phyloP scores from a whole-genome alignment of 108 stramenopile genomes.

The Stephanodiscus triporus region DNA sequence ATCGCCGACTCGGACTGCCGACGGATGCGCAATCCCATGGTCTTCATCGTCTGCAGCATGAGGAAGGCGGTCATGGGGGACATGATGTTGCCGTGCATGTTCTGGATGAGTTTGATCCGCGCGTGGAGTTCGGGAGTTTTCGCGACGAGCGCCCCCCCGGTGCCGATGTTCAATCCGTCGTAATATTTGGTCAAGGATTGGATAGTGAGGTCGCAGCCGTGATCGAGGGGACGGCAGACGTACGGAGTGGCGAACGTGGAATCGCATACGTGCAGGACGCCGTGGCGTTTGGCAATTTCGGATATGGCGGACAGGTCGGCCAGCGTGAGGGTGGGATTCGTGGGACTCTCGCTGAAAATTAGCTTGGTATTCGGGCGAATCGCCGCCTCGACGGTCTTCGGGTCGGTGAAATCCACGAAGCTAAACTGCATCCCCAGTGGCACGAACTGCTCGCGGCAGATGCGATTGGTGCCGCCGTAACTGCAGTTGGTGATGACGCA shows the following conservation, averaged over 20 bases:
- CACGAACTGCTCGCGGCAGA: conserved; percentile 70
- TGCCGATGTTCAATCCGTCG: conserved; percentile 84
- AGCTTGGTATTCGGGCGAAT: conserved; percentile 82
- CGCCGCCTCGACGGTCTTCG: conserved; percentile 64
- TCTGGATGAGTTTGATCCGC: conserved; percentile 73
- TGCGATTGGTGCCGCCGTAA: conserved; percentile 86
- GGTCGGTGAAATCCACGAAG: conserved; percentile 80
- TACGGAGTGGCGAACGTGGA: conserved; percentile 81
- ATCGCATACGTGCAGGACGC: conserved; percentile 74
- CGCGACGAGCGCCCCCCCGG: conserved; percentile 73
- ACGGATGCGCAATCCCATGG: conserved; percentile 76
- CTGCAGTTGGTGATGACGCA: conserved; percentile 86
- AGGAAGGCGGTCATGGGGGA: conserved; percentile 80
- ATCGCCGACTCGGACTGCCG: conserved; percentile 74
- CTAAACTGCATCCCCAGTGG: conserved; percentile 70
- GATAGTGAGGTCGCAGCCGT: conserved; percentile 77
- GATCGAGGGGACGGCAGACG: conserved; percentile 68
- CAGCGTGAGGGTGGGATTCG: conserved; percentile 77
- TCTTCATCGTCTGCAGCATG: conserved; percentile 85
- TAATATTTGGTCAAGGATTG: conserved; percentile 86
- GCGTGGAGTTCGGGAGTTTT: conserved; percentile 72
- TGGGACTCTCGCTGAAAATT: conserved; percentile 81
- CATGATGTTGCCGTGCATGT: conserved; percentile 89
- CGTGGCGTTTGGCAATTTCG: conserved; percentile 64
- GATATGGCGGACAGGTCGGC: conserved; percentile 72